These are phyloP conservation scores for Fistulinella staudtii DNA, from an alignment of 1,284 basidiomycete species.

Conservation along the genomic window DNA sequence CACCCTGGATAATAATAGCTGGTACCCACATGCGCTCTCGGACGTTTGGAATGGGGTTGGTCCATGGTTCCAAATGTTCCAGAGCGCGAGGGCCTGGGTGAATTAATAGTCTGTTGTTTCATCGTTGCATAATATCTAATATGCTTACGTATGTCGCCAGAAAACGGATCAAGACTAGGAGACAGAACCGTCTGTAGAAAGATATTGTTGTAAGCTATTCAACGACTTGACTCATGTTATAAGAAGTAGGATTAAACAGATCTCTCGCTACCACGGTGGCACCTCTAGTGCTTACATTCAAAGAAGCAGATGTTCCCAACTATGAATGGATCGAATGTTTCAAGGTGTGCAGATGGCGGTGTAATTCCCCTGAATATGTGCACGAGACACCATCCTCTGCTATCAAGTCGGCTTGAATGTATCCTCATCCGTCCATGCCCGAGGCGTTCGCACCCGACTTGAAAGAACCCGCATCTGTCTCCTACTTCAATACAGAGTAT, in stretches of 20 bases:
- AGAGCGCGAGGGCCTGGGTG: constrained; percentile 66
- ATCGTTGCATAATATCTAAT: background rate
- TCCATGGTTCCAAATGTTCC: constrained; percentile 96
- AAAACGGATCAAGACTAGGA: background rate
- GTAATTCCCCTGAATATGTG: background rate
- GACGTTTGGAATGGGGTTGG: constrained; percentile 68
- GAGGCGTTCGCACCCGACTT: background rate
- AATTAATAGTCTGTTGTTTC: constrained; percentile 20
- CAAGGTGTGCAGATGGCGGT: background rate
- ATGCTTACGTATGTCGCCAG: constrained; percentile 3
- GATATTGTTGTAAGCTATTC: constrained; percentile 10
- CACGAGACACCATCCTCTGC: background rate
- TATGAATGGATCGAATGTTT: background rate
- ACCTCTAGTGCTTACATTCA: background rate
- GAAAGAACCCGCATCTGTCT: background rate
- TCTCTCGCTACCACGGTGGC: too few relatives aligned
- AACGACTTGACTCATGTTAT: background rate
- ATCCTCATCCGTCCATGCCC: background rate
- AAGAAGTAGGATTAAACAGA: background rate
- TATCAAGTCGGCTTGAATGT: background rate
- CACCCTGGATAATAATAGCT: constrained; percentile 79
- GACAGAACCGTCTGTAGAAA: background rate
- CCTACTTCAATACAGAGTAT: too few relatives aligned
- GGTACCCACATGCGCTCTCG: constrained; percentile 63
- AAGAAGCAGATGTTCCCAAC: background rate